Percentiles rank a stretch among this genome's conserved stretches.
Conservation (phyloP, 352 stramenopile species). For the Phytophthora colocasiae region DNA sequence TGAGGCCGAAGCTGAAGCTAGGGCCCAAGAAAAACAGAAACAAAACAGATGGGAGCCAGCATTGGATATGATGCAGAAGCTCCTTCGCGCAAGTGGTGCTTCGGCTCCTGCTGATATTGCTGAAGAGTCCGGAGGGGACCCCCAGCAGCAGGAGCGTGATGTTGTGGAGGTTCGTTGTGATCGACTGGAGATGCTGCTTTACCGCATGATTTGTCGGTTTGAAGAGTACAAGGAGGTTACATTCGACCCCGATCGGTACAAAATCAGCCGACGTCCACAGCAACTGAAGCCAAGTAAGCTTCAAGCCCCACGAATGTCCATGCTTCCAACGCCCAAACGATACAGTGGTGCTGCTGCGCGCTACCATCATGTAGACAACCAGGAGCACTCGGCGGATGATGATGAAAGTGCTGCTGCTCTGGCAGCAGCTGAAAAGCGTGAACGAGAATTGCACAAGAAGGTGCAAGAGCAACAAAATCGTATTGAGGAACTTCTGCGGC, state of each 20-base stretch:
- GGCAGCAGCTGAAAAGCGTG: slow-evolving; percentile 35
- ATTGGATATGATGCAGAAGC: slow-evolving; percentile 81
- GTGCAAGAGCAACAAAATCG: slow-evolving; percentile 46
- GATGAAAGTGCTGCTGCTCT: slow-evolving; percentile 29
- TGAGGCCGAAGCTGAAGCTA: slow-evolving; percentile 32
- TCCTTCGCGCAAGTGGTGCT: slow-evolving; percentile 68
- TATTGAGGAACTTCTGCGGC: slow-evolving; percentile 34
- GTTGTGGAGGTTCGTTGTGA: slow-evolving; percentile 66
- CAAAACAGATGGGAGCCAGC: slow-evolving; percentile 82
- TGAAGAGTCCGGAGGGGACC: slow-evolving; percentile 38
- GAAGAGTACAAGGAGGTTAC: slow-evolving; percentile 84
- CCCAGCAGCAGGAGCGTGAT: slow-evolving; percentile 39
- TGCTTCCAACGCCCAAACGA: slow-evolving; percentile 51
- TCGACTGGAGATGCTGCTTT: slow-evolving; percentile 83
- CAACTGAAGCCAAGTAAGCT: slow-evolving; percentile 43
- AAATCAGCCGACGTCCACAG: slow-evolving; percentile 19
- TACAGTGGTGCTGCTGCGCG: slow-evolving; percentile 43
- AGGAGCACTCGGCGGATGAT: slow-evolving; percentile 44
- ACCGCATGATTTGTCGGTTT: slow-evolving; percentile 87
- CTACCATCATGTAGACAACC: slow-evolving; percentile 49
- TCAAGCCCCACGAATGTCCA: slow-evolving; percentile 51
- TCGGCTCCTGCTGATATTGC: slow-evolving; percentile 46
- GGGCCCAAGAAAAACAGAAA: slow-evolving; percentile 42
- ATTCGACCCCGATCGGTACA: slow-evolving; percentile 54
- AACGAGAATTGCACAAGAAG: slow-evolving; percentile 56